Base-by-base conservation (phyloP, 2,329 filamentous ascomycete genomes). In the Zymoseptoria passerinii region DNA sequence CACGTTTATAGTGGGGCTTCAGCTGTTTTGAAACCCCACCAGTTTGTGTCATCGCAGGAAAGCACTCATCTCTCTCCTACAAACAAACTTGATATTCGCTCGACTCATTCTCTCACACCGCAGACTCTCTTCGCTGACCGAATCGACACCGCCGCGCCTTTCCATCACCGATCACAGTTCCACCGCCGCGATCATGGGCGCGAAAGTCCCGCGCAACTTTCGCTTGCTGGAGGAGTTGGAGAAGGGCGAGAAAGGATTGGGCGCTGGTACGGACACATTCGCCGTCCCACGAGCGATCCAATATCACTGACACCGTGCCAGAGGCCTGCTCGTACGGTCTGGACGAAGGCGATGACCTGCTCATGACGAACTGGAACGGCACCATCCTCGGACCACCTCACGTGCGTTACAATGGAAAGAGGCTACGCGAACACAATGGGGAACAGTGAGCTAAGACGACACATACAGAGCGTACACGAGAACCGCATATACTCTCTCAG, bases 321-420 rank as follows among this genome's bases (percentile, higher is more conserved):
- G 94, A 97, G 79, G 92, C 92, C 62, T 97, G 92, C 79, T 97
- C 94, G 50, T 97, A 97, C 69, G 94, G 94, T 68, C 83, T 99
- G 58, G 90, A 92, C 65, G 91, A 97, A 74, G 87, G 89, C 52
- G 92, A 96, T 72, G 94, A 99, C 71, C 83, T 96, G 64, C 84
- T 94, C 75, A 96, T 99, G 92, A 92, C 89, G 64, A 91, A 96
- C 80, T 99, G 94, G 94, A 96, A 95, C 71, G 94, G 92, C 70
- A 99, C 94, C 16, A 97, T 99, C 65, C 85, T 96, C 53, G 94
- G 94, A 1, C 94, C 94, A 67, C 92, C 94, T 73, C 92, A 97
- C 75, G 94, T 96, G 81, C 71, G 89, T 78, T 20, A 9, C 28
- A 23, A 23, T 27, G n/a, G 18, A 51, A n/a, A 35, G 44, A 48